phyloP scores from a whole-genome alignment of 371 early-diverging fungal genomes.

The Thermomucor indicae-seudaticae region DNA sequence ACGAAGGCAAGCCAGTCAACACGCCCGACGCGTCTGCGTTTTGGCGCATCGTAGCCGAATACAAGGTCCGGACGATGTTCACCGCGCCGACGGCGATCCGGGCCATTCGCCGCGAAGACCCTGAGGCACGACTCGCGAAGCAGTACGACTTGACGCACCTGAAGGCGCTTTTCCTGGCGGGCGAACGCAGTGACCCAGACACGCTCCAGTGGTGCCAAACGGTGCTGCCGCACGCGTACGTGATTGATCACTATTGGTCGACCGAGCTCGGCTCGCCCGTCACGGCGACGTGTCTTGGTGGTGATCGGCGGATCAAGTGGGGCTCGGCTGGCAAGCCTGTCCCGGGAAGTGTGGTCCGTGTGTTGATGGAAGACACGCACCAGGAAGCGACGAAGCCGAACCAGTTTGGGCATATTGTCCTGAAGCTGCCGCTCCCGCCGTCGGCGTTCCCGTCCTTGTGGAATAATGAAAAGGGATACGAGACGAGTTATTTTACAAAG shows the following conservation, averaged over 20 bases:
- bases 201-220: conserved; percentile 67
- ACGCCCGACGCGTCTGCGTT: conserved; percentile 81
- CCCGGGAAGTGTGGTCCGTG: conserved; percentile 72
- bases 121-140: conserved; percentile 50
- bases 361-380: conserved; percentile 51
- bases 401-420: conserved; percentile 71
- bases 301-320: conserved; percentile 31
- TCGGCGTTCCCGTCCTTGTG: conserved; percentile 70
- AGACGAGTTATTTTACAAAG: conserved; percentile 67
- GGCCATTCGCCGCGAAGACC: conserved; percentile 81
- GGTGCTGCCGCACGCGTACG: conserved; percentile 48
- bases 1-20: conserved; percentile 86
- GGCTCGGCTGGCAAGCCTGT: conserved; percentile 74
- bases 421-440: conserved; percentile 82
- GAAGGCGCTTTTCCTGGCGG: conserved; percentile 78
- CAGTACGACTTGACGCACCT: conserved; percentile 60
- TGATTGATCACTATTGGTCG: conserved; percentile 92
- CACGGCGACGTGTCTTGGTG: conserved; percentile 65
- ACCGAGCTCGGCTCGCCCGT: conserved; percentile 82
- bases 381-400: conserved; percentile 46
- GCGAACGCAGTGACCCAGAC: conserved; percentile 87
- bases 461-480: conserved; percentile 75
- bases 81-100: conserved; percentile 94
- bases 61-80: conserved; percentile 77
- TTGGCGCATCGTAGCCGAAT: conserved; percentile 78